These are phyloP conservation scores for Betula pendula DNA, from an alignment of 306 rosid species.

Conservation along the genomic window DNA sequence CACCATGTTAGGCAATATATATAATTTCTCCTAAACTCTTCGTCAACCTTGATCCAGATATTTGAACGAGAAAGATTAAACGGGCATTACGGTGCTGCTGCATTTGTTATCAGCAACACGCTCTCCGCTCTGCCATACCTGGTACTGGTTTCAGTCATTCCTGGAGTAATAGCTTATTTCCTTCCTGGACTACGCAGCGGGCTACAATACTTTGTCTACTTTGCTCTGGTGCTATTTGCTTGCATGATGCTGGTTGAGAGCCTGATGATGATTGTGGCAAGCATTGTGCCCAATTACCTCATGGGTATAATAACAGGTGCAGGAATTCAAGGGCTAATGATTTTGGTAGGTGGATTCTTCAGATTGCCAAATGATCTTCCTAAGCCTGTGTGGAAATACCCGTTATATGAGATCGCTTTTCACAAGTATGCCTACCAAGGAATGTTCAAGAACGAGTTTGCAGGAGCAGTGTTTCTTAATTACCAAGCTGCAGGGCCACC, in stretches of 20 bases:
- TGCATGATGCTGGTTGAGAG: conserved; percentile 70
- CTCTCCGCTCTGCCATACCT: conserved; percentile 61
- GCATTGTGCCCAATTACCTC: conserved; percentile 65
- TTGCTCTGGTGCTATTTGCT: conserved; percentile 33
- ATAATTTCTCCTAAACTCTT: not conserved
- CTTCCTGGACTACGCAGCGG: conserved; percentile 55
- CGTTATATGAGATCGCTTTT: conserved; percentile 53
- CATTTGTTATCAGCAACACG: conserved; percentile 64
- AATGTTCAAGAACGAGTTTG: conserved; percentile 63
- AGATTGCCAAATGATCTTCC: conserved; percentile 59
- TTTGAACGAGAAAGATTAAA: conserved; percentile 69
- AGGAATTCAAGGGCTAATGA: conserved; percentile 72
- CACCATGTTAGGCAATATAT: not conserved
- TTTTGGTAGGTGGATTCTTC: conserved; percentile 57
- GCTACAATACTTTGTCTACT: conserved; percentile 42
- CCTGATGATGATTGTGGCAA: conserved; percentile 75
- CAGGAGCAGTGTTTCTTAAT: conserved; percentile 37
- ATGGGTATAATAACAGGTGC: conserved; percentile 78
- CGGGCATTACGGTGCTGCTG: conserved; percentile 62
- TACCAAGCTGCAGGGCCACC: not conserved
- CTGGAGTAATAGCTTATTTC: conserved; percentile 55
- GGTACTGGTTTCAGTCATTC: conserved; percentile 43
- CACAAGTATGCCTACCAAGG: conserved; percentile 69
- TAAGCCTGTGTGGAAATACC: conserved; percentile 53
- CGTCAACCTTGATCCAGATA: conserved; percentile 35